Evolutionary conservation across 495 filamentous ascomycete genomes (phyloP), one percentile per base, ranked within the genome.

Genomic region (Hypoxylon fragiforme): DNA sequence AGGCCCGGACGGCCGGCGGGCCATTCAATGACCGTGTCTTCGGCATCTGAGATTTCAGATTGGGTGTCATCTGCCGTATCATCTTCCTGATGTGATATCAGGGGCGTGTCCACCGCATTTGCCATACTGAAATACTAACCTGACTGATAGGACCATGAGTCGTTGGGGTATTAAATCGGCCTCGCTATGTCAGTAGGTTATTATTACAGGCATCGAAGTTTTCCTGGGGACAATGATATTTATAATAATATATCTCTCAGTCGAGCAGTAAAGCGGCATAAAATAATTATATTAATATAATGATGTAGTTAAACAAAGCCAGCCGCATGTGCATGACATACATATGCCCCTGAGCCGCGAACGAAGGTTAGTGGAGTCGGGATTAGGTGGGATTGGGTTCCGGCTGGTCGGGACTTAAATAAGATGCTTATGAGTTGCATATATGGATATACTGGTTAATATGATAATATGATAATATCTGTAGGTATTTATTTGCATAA

Each of bases 1-100:
- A 73, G 44, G 0, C 73, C 66, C 6, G 72, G 71, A 9, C 56
- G 44, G 7, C 54, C 58, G 8, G 50, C 22, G 12, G 65, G 59
- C 50, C 50, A 60, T 21, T 50, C 43, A 6, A 28, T 20, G 26
- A 9, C 19, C 16, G 21, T 30, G 40, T 52, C 30, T 7, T 62
- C 46, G 38, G 34, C 28, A 46, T 55, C 53, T 19, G 42, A 22
- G 36, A 40, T 16, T 36, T 61, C 52, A n/a, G 59, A 58, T 46
- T 34, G 56, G 21, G 39, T 36, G 0, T 63, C 57, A 20, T 66
- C 68, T 13, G 65, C 61, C 35, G 54, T 37, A 21, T 45, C 57
- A 15, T 67, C 62, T 16, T 64, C 64, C 34, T 38, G 66, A 36
- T 58, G 65, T 44, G 55, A 57, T 13, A 62, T 42, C 37, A 62